These are phyloP conservation scores for Hirsutella minnesotensis DNA, from an alignment of 2,329 filamentous ascomycete species.

Conservation along the genomic window DNA sequence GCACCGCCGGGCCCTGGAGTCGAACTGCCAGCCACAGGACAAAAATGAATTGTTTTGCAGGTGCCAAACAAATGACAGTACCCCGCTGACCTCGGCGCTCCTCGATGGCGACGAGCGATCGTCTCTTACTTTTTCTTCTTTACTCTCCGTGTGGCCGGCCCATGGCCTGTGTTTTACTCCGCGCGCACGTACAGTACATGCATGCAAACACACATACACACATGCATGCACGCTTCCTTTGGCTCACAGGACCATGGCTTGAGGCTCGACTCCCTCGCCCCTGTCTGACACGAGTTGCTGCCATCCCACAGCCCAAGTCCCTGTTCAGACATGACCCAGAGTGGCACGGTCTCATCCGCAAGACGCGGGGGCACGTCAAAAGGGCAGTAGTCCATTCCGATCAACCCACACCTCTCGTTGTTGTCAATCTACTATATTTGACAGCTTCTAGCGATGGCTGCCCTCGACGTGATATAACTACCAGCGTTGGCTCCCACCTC, in stretches of 20 bases:
- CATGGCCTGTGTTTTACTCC: not conserved
- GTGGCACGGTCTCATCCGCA: conserved; percentile 9
- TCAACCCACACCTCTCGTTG: not conserved
- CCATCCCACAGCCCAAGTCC: not conserved
- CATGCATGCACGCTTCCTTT: not conserved
- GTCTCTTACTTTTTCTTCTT: not conserved
- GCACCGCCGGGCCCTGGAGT: not conserved
- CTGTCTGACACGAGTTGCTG: not conserved
- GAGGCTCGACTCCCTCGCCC: not conserved
- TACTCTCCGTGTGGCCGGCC: not conserved
- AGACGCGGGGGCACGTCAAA: conserved; percentile 1
- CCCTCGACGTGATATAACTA: not conserved
- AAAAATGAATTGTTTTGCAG: not conserved
- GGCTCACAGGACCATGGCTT: not conserved
- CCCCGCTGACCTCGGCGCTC: not conserved
- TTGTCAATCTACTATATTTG: not conserved
- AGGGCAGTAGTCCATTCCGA: not conserved
- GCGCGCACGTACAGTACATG: not conserved
- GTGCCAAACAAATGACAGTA: not conserved
- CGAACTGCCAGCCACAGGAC: not conserved
- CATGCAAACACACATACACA: not conserved
- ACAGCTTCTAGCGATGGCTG: not conserved
- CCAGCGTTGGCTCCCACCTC: not conserved
- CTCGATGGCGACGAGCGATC: not conserved
- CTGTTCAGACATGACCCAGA: conserved; percentile 9